Base-by-base conservation (phyloP, 179 eudicot species). In the Spergularia azorica region DNA sequence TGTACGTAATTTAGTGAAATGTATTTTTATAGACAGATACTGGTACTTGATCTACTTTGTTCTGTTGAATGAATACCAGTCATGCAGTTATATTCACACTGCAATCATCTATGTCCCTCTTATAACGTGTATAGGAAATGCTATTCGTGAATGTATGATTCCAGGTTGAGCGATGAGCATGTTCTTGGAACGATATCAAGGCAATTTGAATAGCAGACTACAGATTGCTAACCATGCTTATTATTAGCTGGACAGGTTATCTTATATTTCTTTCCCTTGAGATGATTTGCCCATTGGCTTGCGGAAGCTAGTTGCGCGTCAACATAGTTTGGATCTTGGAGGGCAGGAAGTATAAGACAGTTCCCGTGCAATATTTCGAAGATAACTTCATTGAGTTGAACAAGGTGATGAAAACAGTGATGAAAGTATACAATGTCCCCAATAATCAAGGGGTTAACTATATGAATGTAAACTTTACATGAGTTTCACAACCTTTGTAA, bases 401-500 rank as follows among this genome's bases (percentile, higher is more conserved):
- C 63, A 77, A 63, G 46, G 9, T 66, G 52, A n/a, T 18, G 12
- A 56, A 9, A 62, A 59, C 59, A 46, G 60, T 43, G 10, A 71
- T 7, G 36, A 55, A 66, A 55, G 20, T 38, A 64, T 51, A 77
- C 62, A 61, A 43, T 13, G 54, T 26, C 8, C 54, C 62, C 66
- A 60, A 63, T 63, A 38, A n/a, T 72, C 17, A 63, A n/a, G 59
- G 67, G 63, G 39, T 36, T 58, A 8, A 38, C 79, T 73, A 67
- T 68, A 70, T 63, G 70, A 58, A n/a, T 38, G 13, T 54, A 82
- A 46, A 65, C 39, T 64, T 57, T 36, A 36, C 39, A 36, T 2
- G 61, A 71, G 17, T 74, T 43, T 73, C 8, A 17, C 26, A 56
- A 38, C 43, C 48, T 32, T 55, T 62, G 36, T 75, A 20, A 36